Base-by-base conservation (phyloP, 2,329 filamentous ascomycete species). In the Clarireedia homoeocarpa region DNA sequence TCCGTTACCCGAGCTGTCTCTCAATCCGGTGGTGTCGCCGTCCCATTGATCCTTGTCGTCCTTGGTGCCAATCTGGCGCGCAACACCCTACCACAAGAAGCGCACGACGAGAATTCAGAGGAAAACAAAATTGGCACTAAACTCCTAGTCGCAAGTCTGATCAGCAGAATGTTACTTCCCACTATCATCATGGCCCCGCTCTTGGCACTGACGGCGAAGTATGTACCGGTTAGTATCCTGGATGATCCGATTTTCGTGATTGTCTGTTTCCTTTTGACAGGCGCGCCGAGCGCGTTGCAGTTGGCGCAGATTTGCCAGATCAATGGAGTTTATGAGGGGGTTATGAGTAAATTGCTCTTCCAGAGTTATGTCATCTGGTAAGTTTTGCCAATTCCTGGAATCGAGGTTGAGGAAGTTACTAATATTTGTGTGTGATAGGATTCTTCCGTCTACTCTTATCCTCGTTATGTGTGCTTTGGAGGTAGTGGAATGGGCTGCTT, bases 181-280 rank as follows among this genome's bases (percentile, higher is more conserved):
- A 96, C 89, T 0, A 67, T 95, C 42, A 81, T 96, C 70, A 97
- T 97, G 89, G 89, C 91, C 0, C 94, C 94, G 2, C 75, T 97
- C 47, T 75, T 99, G 38, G 92, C 92, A 0, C 61, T 97, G 15
- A 80, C 87, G 47, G 94, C 94, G 58, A 97, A 96, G 70, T 96
- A 86, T 67, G 82, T 96, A 26, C 90, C 90, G 2, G 81, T 99
- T 67, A 95, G 89, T 75, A 97, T 99, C 65, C 77, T 99, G 36
- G 94, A 95, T 69, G 94, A 99, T 69, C 94, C 94, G 9, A 99
- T 99, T 66, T 99, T 99, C 71, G 85, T 99, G 63, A 89, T 99
- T 63, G 94, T 99, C 38, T 96, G 91, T 74, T 99, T 97, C 79
- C 77, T 99, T 62, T 86, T 99, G 63, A 92, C 90, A 0, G 94